phyloP scores from a whole-genome alignment of 1,284 basidiomycete genomes.

The Naganishia sp. region DNA sequence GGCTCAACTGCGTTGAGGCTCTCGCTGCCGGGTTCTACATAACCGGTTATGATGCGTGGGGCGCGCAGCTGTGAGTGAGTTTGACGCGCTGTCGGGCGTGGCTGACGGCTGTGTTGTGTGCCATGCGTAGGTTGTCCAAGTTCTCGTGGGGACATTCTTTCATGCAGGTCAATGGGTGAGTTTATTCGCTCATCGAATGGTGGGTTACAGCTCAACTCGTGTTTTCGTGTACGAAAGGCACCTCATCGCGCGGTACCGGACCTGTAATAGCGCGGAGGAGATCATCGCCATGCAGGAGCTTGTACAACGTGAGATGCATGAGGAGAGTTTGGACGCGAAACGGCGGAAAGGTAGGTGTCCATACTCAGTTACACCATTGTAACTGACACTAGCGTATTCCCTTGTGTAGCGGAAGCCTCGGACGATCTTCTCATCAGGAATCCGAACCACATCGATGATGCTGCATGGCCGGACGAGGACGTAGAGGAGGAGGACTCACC shows the following conservation, averaged over 20 bases:
- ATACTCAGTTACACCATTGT: background rate
- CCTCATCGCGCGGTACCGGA: constrained; percentile 71
- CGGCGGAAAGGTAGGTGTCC: constrained; percentile 57
- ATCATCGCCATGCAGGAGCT: constrained; percentile 67
- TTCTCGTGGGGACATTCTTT: constrained; percentile 90
- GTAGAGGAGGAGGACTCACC: constrained; percentile 39
- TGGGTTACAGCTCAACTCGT: constrained; percentile 3
- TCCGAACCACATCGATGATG: constrained; percentile 58
- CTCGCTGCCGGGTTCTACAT: constrained; percentile 91
- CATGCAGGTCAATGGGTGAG: constrained; percentile 76
- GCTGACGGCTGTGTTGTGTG: constrained; percentile 14
- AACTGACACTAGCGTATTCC: too few species aligned
- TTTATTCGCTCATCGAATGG: background rate
- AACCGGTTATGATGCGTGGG: constrained; percentile 77
- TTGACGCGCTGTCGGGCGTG: constrained; percentile 4
- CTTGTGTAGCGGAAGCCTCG: constrained; percentile 48
- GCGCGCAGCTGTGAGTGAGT: constrained; percentile 62
- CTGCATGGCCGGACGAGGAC: constrained; percentile 39
- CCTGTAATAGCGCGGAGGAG: constrained; percentile 67
- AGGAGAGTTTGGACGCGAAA: constrained; percentile 62
- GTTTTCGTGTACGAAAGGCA: constrained; percentile 51
- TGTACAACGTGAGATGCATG: constrained; percentile 74
- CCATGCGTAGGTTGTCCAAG: constrained; percentile 59
- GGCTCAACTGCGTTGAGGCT: constrained; percentile 87
- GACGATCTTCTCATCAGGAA: constrained; percentile 61